Evolutionary conservation across 345 rosid species (phyloP).

Genomic region (Dipteronia dyeriana): DNA sequence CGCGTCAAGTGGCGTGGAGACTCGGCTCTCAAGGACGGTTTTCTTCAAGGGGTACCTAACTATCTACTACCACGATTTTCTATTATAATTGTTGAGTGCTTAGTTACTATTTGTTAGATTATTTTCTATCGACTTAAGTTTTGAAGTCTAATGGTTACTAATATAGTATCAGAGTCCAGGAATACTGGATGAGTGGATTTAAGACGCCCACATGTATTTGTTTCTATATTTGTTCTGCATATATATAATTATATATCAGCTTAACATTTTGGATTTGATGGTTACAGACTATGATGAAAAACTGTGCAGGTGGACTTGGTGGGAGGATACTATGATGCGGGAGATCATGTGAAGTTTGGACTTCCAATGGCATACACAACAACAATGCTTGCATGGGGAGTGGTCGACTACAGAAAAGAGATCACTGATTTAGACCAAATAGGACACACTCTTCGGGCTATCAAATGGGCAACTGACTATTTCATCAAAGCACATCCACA

Average conservation of each 20-base stretch:
- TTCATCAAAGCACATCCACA: constrained; percentile 74
- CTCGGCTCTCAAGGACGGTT: constrained; percentile 65
- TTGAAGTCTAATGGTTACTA: too few species aligned
- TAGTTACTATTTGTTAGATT: too few species aligned
- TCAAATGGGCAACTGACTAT: constrained; percentile 87
- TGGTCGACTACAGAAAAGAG: constrained; percentile 58
- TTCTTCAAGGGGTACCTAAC: constrained; percentile 47
- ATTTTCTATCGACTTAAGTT: too few species aligned
- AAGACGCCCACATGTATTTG: too few species aligned
- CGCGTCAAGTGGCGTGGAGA: constrained; percentile 66
- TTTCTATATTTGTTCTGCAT: too few species aligned
- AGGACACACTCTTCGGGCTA: constrained; percentile 55
- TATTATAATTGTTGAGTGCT: too few species aligned
- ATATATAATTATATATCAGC: too few species aligned
- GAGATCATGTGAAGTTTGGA: constrained; percentile 92
- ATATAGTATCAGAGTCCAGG: too few species aligned
- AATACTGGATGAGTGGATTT: too few species aligned
- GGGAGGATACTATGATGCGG: constrained; percentile 94
- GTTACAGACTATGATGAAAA: too few species aligned
- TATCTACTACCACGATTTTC: too few species aligned
- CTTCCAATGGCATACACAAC: constrained; percentile 80
- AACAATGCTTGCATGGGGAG: constrained; percentile 81
- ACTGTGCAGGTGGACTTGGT: constrained; percentile 62
- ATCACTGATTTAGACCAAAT: constrained; percentile 58
- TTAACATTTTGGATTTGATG: too few species aligned